These are phyloP conservation scores for Rhamnella rubrinervis DNA, from an alignment of 331 rosid species.

Conservation along the genomic window DNA sequence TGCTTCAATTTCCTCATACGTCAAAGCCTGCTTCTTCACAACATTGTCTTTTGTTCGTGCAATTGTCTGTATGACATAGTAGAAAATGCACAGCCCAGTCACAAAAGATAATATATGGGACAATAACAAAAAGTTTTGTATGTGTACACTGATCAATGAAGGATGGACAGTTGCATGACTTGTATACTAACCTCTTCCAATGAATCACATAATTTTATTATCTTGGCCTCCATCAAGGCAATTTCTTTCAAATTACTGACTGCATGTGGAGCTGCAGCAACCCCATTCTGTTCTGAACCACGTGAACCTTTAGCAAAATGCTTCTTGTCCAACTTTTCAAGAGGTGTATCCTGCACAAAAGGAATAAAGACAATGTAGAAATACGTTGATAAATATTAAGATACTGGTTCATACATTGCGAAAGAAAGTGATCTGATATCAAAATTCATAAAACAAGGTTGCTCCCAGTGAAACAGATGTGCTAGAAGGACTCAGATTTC, in stretches of 20 bases:
- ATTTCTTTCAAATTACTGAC: slow-evolving; percentile 65
- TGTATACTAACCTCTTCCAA: slow-evolving; percentile 62
- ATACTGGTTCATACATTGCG: slow-evolving; percentile 6
- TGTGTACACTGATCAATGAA: slow-evolving; percentile 4
- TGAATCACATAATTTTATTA: slow-evolving; percentile 62
- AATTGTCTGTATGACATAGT: slow-evolving; percentile 56
- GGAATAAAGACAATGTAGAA: slow-evolving; percentile 14
- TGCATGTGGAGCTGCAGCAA: slow-evolving; percentile 43
- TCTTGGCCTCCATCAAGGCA: slow-evolving; percentile 74
- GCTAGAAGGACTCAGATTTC: slow-evolving; percentile 1
- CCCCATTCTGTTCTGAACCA: slow-evolving; percentile 48
- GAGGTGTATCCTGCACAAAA: slow-evolving; percentile 68
- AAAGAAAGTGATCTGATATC: slow-evolving; percentile 17
- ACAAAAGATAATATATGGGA: not conserved
- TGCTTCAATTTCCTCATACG: slow-evolving; percentile 94
- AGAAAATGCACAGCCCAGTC: slow-evolving; percentile 14
- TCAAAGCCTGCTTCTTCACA: slow-evolving; percentile 92
- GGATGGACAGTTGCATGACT: slow-evolving; percentile 1
- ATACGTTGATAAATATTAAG: slow-evolving; percentile 2
- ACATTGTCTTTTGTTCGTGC: slow-evolving; percentile 81
- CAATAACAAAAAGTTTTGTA: slow-evolving; percentile 11
- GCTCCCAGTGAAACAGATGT: slow-evolving; percentile 24
- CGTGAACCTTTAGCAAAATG: slow-evolving; percentile 75
- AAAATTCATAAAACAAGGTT: slow-evolving; percentile 9
- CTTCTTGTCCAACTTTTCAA: slow-evolving; percentile 83